Evolutionary conservation across 2,329 filamentous ascomycete genomes (phyloP), one percentile per base, ranked within the genome.

Genomic region (Thielaviopsis populi): DNA sequence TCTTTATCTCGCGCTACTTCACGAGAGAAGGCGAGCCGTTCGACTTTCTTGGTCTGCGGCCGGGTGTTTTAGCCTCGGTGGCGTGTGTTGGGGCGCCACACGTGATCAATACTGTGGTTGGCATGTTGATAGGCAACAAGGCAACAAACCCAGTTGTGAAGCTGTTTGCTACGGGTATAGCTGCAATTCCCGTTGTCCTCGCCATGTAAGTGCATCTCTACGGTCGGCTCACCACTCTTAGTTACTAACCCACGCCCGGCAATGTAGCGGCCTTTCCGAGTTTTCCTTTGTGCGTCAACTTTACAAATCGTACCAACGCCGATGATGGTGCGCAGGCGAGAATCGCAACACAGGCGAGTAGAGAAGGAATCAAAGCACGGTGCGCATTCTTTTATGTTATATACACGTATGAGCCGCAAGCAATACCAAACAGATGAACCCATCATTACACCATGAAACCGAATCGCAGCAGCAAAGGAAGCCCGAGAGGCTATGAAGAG

Each of bases 1-100:
- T 72, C 54, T 99, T 96, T 71, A 88, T 96, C 64, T 75, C 73
- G 41, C 68, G 72, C 0, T 95, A 85, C 72, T 85, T 95, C 66
- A 69, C 65, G 4, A 71, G 70, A 17, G 75, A 80, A 53, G 77
- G 75, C 1, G 73, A 72, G 7, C 68, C 68, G 3, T 75, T 85
- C 33, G 69, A 71, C 46, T 67, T 80, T 46, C 61, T 69, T 5
- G 73, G 72, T 5, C 68, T 83, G 22, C 61, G 78, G 61, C 80
- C 82, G 1, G 73, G 72, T 19, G 73, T 75, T 0, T 63, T 73
- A 50, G 77, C 76, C 2, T 72, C 79, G 43, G 70, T 76, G 7
- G 73, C 76, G 2, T 78, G 76, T 11, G 72, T 76, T 33, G 74
- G 77, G 15, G 75, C 78, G 11, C 77, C 75, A 56, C 72, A 73